phyloP scores from a whole-genome alignment of 179 eudicot genomes.

The Gypsophila paniculata region DNA sequence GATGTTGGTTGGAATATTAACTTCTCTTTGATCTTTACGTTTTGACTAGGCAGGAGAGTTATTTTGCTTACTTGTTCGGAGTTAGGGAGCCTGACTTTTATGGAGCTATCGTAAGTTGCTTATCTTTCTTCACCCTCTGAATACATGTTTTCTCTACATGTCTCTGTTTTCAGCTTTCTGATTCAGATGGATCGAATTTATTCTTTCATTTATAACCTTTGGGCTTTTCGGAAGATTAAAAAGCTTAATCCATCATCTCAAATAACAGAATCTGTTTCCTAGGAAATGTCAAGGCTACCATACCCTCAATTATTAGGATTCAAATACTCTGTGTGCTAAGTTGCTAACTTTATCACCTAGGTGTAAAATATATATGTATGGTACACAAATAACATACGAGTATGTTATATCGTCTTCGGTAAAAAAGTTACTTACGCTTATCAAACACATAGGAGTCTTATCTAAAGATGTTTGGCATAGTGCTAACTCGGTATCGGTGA shows the following conservation, averaged over 20 bases:
- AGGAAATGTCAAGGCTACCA: neutral
- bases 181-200: neutral
- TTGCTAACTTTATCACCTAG: too few relatives aligned
- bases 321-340: too few relatives aligned
- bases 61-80: slow-evolving; percentile 95
- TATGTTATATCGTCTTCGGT: too few relatives aligned
- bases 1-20: slow-evolving; percentile 16
- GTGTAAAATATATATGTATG: too few relatives aligned
- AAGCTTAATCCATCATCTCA: neutral
- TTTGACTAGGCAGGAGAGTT: slow-evolving; percentile 81
- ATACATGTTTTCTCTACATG: neutral
- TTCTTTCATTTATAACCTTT: neutral
- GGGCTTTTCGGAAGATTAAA: neutral
- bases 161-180: neutral
- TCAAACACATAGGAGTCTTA: too few relatives aligned
- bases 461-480: too few relatives aligned
- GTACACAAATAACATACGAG: too few relatives aligned
- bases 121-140: slow-evolving; percentile 1
- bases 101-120: slow-evolving; percentile 84
- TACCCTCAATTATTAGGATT: neutral
- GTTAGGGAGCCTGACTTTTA: slow-evolving; percentile 94
- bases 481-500: too few relatives aligned
- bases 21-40: slow-evolving; percentile 18
- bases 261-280: neutral
- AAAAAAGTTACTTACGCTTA: too few relatives aligned